phyloP scores from a whole-genome alignment of 345 rosid genomes.

The Eucalyptus viminalis region DNA sequence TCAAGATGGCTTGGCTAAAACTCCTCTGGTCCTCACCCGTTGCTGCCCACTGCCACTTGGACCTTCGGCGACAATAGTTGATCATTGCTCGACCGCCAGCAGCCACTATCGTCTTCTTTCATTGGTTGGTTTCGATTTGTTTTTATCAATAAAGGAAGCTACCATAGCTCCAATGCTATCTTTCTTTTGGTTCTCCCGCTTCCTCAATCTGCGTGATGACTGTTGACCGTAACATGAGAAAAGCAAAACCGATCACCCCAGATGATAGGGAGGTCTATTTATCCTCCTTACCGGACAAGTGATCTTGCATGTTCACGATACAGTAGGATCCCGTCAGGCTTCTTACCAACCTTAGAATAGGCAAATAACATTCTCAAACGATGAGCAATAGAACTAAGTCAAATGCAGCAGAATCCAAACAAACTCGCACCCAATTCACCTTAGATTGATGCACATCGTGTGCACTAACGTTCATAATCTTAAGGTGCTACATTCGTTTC shows the following conservation, averaged over 20 bases:
- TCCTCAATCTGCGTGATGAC: neutral
- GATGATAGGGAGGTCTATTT: neutral
- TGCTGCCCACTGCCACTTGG: neutral
- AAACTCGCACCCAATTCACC: too few relatives aligned
- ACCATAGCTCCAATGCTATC: neutral
- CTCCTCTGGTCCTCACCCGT: neutral
- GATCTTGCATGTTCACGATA: too few relatives aligned
- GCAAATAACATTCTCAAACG: neutral
- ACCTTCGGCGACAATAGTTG: neutral
- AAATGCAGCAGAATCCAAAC: too few relatives aligned
- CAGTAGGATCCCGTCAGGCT: neutral
- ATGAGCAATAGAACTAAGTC: too few relatives aligned
- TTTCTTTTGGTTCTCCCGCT: neutral
- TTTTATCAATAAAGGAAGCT: neutral
- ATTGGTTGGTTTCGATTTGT: neutral
- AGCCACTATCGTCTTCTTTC: neutral
- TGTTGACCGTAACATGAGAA: neutral
- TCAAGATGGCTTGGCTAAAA: neutral
- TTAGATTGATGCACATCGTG: too few relatives aligned
- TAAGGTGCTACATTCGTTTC: too few relatives aligned
- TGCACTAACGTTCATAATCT: too few relatives aligned
- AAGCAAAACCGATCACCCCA: neutral
- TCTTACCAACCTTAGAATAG: neutral
- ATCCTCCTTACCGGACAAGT: too few relatives aligned
- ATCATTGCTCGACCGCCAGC: neutral